Evolutionary conservation across 1,139 yeast genomes (phyloP).

Genomic region (Yamadazyma sp.): DNA sequence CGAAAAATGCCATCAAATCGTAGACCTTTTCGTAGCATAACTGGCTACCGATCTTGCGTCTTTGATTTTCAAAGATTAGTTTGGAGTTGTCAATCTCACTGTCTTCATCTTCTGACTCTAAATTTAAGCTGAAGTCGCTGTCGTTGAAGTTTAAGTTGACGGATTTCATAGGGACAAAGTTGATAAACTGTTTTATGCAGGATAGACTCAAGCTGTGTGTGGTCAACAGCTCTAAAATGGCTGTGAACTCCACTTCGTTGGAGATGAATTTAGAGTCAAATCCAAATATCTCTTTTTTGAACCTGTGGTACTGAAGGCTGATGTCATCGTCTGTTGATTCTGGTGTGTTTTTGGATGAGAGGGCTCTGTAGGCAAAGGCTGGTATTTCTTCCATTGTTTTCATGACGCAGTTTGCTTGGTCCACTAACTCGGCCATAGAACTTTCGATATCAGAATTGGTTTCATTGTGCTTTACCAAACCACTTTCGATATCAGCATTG

Average conservation of each 20-base stretch:
- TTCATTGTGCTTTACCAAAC: too few species aligned
- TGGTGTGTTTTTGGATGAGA: too few species aligned
- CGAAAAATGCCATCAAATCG: conserved; percentile 26
- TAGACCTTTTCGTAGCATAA: conserved; percentile 24
- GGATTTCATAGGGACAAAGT: conserved; percentile 15
- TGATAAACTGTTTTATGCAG: conserved; percentile 15
- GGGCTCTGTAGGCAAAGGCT: too few species aligned
- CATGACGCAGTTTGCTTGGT: too few species aligned
- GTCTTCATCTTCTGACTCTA: conserved; percentile 17
- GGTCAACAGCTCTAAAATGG: conserved; percentile 14
- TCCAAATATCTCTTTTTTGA: conserved; percentile 12
- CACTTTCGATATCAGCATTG: too few species aligned
- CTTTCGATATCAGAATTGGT: too few species aligned
- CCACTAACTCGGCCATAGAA: too few species aligned
- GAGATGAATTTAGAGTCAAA: conserved; percentile 15
- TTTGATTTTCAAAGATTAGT: conserved; percentile 27
- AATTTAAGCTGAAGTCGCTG: conserved; percentile 16
- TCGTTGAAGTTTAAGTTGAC: conserved; percentile 15
- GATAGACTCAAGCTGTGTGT: conserved; percentile 10
- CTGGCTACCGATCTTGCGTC: conserved; percentile 22
- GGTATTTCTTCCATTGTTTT: too few species aligned
- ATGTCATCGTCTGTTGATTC: not conserved
- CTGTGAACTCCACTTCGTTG: conserved; percentile 15
- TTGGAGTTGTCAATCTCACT: conserved; percentile 22
- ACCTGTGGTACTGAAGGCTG: conserved; percentile 7